phyloP scores from a whole-genome alignment of 495 filamentous ascomycete genomes.

The Penicillium malachiteum region DNA sequence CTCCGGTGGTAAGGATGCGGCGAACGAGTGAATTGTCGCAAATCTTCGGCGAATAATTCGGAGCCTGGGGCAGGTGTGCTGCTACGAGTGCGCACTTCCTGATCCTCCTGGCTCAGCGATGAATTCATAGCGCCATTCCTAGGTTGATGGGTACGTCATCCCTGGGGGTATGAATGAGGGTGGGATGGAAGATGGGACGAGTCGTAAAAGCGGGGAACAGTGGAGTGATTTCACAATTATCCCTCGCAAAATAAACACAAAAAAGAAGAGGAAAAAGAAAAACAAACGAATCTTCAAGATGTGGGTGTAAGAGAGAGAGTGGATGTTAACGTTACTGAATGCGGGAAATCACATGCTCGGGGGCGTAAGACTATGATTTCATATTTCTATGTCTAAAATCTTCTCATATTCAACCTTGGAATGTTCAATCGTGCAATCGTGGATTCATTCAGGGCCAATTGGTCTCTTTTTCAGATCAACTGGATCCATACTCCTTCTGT shows the following conservation, averaged over 20 bases:
- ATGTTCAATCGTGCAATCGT: neutral
- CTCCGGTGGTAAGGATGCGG: constrained; percentile 73
- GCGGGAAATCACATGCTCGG: constrained; percentile 34
- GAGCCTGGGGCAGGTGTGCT: constrained; percentile 21
- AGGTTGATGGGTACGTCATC: constrained; percentile 36
- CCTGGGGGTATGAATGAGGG: constrained; percentile 15
- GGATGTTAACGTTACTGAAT: constrained; percentile 29
- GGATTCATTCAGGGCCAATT: neutral
- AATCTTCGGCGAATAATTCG: constrained; percentile 24
- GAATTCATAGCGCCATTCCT: constrained; percentile 45
- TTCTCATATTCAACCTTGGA: neutral
- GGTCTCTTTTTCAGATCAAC: neutral
- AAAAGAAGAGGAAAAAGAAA: neutral
- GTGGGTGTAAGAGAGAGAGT: constrained; percentile 8
- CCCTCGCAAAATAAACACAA: neutral
- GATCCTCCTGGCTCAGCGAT: constrained; percentile 38
- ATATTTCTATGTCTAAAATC: constrained; percentile 2
- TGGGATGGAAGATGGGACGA: neutral
- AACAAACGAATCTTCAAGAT: neutral
- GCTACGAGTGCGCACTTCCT: constrained; percentile 24
- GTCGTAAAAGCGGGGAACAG: neutral
- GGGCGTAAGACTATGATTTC: constrained; percentile 9
- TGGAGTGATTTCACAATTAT: neutral
- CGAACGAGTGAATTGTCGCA: constrained; percentile 64
- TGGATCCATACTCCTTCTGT: constrained; percentile 15